Evolutionary conservation across 306 rosid genomes (phyloP), one percentile per base, ranked within the genome.

Genomic region (Trifolium subterraneum): DNA sequence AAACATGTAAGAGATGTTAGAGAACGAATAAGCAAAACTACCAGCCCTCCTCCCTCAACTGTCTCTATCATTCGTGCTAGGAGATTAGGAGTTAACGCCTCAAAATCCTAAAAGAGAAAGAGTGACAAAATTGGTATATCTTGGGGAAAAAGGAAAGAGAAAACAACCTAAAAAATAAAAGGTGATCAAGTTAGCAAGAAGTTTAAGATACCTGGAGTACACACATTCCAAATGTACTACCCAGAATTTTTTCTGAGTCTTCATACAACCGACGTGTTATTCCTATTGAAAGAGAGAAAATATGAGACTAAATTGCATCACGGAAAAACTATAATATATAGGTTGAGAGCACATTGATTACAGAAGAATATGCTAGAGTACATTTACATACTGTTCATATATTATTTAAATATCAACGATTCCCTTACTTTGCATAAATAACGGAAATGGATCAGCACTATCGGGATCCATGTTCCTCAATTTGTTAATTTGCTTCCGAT

Each of bases 61-160:
- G 98, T 93, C 81, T 93, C 98, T 75, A 93, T 88, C 0, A 97
- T 87, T 81, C 96, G 88, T 71, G 98, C 98, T 2, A 93, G 87
- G 42, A 90, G 86, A 85, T 93, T 93, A 36, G 98, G 97, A 2
- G 98, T 93, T 88, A 93, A 66, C 9, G 97, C 98, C 83, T 89
- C 98, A 74, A 90, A 93, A 81, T 93, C 98, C 98, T 93, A 75
- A 68, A 64, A 29, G 44, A 84, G 44, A 68, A 33, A 54, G 60
- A 54, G 71, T 4, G 48, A 15, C 12, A 16, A 83, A 85, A 14
- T 75, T n/a, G 20, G 52, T 68, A 56, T 15, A 58, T 68, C 41
- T 47, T 10, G 36, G 42, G 10, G 39, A 11, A 59, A 68, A 63
- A 33, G 22, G 69, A 61, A 76, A 27, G 18, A 51, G 8, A 73